Evolutionary conservation across 495 filamentous ascomycete genomes (phyloP), one percentile per base, ranked within the genome.

Genomic region (Cairneyella variabilis): DNA sequence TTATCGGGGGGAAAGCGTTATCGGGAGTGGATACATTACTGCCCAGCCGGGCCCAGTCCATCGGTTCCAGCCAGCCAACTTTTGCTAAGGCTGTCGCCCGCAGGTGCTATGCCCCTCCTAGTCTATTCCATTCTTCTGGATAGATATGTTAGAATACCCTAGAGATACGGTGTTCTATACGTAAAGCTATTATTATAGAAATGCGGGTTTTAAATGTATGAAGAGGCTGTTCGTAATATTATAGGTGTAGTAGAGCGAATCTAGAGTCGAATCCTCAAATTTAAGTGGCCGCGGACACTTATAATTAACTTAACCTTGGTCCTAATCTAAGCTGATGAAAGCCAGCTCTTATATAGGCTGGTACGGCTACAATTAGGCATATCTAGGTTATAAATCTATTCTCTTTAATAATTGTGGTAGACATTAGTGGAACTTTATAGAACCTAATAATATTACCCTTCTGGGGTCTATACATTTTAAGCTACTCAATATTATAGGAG

Each of bases 381-480:
- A 51, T 22, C 18, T 42, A 16, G 48, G 42, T 18, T 14, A 51
- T 28, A 7, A 37, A 6, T 26, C 5, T 16, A 25, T 30, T 10
- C 2, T 21, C 12, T 22, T 26, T 5, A 23, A 51, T 2, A 16
- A 51, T 18, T 10, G 21, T 14, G 54, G 38, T 2, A 28, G 14
- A 12, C 45, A 22, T 37, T 56, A 46, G 54, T 26, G 34, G 25
- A 38, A 51, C 37, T 36, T 56, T 37, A 20, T 39, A 36, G 12
- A 11, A 2, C 21, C 2, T 18, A 25, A 36, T n/a, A 39, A 46
- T 18, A 20, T 56, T 11, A 18, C 23, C 2, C 12, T 51, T 12
- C 36, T 22, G 3, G 9, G 6, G 5, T 25, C 48, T 2, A 6
- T 7, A 6, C 38, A 44, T 23, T 53, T 34, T 17, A 43, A 45